Percentiles rank a stretch among this genome's conserved stretches.
Evolutionary conservation across 2,329 filamentous ascomycete genomes (phyloP).

Genomic region (Coniochaeta sp.): DNA sequence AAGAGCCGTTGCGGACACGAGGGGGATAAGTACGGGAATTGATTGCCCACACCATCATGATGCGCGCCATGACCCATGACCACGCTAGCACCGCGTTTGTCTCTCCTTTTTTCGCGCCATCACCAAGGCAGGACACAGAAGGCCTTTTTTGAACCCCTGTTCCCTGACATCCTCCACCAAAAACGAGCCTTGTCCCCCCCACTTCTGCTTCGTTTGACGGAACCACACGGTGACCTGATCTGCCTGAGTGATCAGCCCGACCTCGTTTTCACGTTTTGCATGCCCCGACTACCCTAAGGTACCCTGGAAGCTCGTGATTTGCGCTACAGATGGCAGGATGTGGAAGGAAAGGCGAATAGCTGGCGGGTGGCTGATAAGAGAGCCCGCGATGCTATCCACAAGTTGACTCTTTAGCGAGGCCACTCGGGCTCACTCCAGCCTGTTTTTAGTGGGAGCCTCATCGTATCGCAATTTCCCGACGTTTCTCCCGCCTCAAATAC

Average conservation of each 20-base stretch:
- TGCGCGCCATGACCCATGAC: neutral
- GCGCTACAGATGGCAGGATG: neutral
- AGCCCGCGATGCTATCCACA: neutral
- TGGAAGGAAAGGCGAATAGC: neutral
- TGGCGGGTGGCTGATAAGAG: neutral
- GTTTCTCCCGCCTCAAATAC: conserved; percentile 1
- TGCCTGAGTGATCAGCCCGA: neutral
- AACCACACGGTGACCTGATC: no score
- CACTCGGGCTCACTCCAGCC: no score
- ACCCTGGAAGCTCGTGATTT: neutral
- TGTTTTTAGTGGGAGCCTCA: neutral
- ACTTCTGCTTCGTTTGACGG: no score
- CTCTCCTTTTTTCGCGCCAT: neutral
- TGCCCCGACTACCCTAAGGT: neutral
- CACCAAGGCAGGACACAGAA: no score
- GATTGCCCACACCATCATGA: neutral
- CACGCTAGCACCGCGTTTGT: conserved; percentile 1
- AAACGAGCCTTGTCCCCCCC: no score
- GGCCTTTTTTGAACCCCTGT: no score
- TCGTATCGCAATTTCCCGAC: conserved; percentile 3
- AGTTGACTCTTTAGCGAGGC: neutral
- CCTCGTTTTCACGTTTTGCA: neutral
- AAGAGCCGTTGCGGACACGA: neutral
- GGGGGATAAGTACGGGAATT: neutral
- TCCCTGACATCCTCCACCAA: no score